Evolutionary conservation across 352 stramenopile species (phyloP), one percentile per base, ranked within the genome.

Genomic region (Phytophthora megakarya): DNA sequence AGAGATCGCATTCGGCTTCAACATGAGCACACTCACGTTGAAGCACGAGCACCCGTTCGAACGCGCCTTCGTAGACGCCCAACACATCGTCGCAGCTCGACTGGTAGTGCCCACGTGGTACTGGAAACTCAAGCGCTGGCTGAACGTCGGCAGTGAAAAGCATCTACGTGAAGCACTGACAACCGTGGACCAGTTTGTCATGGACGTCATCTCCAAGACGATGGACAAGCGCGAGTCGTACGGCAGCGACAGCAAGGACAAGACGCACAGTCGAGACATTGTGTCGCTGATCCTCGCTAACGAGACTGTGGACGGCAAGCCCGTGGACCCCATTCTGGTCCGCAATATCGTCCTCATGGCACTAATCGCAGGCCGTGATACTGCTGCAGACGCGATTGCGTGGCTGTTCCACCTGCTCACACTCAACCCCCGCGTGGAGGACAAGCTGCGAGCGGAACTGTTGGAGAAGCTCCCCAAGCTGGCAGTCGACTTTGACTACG

Each of bases 331-430:
- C 4, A 65, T 72, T 21, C 47, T 80, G 8, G 47, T 94, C 7
- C 80, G 84, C 19, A 78, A 90, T 57, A 67, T 95, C 10, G 78
- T 85, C 23, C 75, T 94, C 30, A 81, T 70, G 50, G 72, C 88
- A 9, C 50, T 95, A 15, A 71, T 89, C 23, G 87, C 82, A 13
- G 87, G 87, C 9, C 70, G 81, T 12, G 82, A 93, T 61, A 93
- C 85, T 8, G 84, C 85, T 2, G 68, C 68, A 0, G 63, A 76
- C 16, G 57, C 56, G 0, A 21, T 76, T 6, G 57, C 52, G 11
- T 76, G 68, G 68, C 48, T 75, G 9, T 75, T 72, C 25, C 84
- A 86, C 50, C 42, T 84, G 43, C 66, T 92, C 7, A 52, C 52
- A 9, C 70, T 72, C 19, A 73, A 91, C 40, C 83, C 77, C 1